Evolutionary conservation across 306 rosid genomes (phyloP), one percentile per base, ranked within the genome.

Genomic region (Fragaria iinumae): DNA sequence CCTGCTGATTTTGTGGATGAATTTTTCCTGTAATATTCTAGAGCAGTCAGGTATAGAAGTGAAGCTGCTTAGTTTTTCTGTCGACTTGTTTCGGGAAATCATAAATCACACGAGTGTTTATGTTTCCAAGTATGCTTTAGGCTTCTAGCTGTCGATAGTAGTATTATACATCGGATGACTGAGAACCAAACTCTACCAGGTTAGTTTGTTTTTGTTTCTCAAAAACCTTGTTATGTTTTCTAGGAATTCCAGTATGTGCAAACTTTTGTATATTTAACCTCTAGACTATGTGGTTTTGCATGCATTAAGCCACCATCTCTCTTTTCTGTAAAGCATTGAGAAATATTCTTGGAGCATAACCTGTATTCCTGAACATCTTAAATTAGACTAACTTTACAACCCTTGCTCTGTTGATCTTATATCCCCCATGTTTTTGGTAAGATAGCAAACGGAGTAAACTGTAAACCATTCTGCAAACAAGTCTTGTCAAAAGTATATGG

Each of bases 11-110:
- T 73, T 36, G 76, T 83, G 82, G 87, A 73, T 45, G 75, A 80
- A 69, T 66, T 79, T 43, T 84, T 53, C 69, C 72, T 79, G 82
- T 82, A 81, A 70, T 73, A 79, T 79, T 74, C 66, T 53, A 52
- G 68, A 63, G 89, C 82, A 66, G 72, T 69, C 82, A 77, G 78
- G 64, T 70, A 82, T 63, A 79, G 79, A 76, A 76, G 80, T 71
- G 71, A 63, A 75, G 71, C 75, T 83, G 76, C 72, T 50, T 29
- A 67, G n/a, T 52, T 67, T 80, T 47, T 25, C 32, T 23, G 39
- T 34, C 57, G 69, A 64, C 77, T 70, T 17, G 71, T 72, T 79
- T 49, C 53, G 39, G 79, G 79, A 80, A 83, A 63, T 79, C 80
- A 60, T 71, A 80, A 66, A 78, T 79, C 72, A 56, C 73, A 21